These are phyloP conservation scores for Penicillium sclerotiorum DNA, from an alignment of 2,329 filamentous ascomycete species.

Conservation along the genomic window DNA sequence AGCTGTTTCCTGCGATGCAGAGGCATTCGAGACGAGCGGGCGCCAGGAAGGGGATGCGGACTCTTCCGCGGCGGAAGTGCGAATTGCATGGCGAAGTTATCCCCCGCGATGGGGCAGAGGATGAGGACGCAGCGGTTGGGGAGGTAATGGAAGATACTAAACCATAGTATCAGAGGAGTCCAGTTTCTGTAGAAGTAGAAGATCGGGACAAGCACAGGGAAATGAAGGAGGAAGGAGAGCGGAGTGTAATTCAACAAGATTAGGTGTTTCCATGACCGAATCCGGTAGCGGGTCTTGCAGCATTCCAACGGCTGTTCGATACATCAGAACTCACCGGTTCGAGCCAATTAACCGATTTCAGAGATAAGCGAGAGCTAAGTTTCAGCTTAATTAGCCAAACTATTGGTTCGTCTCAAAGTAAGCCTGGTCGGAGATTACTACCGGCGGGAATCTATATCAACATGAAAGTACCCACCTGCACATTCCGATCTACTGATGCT, in stretches of 20 bases:
- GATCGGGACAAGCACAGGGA: too few relatives aligned
- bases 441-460: too few relatives aligned
- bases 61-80: slow-evolving; percentile 84
- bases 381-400: not conserved
- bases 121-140: not conserved
- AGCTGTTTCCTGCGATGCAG: slow-evolving; percentile 62
- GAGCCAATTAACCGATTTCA: not conserved
- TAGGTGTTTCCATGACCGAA: slow-evolving; percentile 12
- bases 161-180: not conserved
- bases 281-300: slow-evolving; percentile 12
- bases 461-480: too few relatives aligned
- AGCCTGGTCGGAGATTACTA: not conserved
- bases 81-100: slow-evolving; percentile 70
- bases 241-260: not conserved
- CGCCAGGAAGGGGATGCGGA: slow-evolving; percentile 74
- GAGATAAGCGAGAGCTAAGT: not conserved
- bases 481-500: too few relatives aligned
- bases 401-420: not conserved
- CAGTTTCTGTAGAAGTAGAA: too few relatives aligned
- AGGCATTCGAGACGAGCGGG: slow-evolving; percentile 46
- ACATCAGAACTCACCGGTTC: not conserved
- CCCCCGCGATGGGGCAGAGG: slow-evolving; percentile 23
- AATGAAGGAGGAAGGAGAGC: not conserved
- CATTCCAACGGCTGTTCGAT: slow-evolving; percentile 16
- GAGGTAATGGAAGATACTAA: not conserved